phyloP scores from a whole-genome alignment of 345 rosid species.

The Euphorbia lathyris region DNA sequence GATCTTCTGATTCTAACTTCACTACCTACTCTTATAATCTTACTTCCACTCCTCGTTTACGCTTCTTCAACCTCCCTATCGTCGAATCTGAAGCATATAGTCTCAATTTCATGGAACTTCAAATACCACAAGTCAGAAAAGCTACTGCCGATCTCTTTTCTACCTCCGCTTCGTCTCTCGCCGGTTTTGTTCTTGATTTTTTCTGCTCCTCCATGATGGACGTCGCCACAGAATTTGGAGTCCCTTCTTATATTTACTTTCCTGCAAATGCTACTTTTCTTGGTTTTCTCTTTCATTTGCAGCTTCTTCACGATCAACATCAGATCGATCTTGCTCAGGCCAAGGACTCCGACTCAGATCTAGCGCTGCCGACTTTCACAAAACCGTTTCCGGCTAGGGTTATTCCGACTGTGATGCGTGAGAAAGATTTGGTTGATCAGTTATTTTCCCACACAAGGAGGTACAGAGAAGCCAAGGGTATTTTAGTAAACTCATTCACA shows the following conservation, averaged over 20 bases:
- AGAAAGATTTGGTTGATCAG: neutral
- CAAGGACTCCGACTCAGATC: neutral
- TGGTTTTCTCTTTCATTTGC: neutral
- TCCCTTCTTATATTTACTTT: constrained; percentile 19
- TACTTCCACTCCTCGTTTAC: constrained; percentile 25
- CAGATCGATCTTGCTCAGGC: constrained; percentile 1
- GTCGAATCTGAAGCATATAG: neutral
- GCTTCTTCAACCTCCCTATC: constrained; percentile 33
- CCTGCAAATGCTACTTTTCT: constrained; percentile 17
- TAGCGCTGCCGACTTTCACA: neutral
- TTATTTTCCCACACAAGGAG: neutral
- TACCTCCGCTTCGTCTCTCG: neutral
- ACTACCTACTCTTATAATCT: neutral
- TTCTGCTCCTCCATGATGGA: constrained; percentile 14
- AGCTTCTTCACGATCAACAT: constrained; percentile 2
- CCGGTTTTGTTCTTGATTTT: constrained; percentile 17
- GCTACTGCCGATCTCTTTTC: constrained; percentile 11
- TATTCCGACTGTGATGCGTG: neutral
- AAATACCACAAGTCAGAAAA: constrained; percentile 19
- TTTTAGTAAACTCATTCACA: neutral
- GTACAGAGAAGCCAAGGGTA: neutral
- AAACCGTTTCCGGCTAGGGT: constrained; percentile 1
- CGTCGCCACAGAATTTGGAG: constrained; percentile 17
- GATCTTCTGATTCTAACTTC: neutral
- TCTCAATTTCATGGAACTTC: constrained; percentile 15